These are phyloP conservation scores for Litchi chinensis DNA, from an alignment of 345 rosid genomes.

Conservation along the genomic window DNA sequence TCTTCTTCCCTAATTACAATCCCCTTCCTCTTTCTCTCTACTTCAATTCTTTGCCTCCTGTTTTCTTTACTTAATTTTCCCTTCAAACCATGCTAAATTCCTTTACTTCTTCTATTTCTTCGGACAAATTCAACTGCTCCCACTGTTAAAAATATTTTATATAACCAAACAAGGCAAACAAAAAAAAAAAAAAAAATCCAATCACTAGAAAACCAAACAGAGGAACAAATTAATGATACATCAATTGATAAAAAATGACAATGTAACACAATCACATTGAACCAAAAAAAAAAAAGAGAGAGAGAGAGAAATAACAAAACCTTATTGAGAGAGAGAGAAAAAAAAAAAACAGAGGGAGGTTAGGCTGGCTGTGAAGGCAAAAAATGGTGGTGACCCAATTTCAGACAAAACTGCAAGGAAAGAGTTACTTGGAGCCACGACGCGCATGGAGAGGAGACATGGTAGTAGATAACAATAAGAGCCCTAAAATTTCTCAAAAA, in stretches of 20 bases:
- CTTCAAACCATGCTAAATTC: not conserved
- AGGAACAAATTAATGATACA: too few species aligned
- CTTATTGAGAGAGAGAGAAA: not conserved
- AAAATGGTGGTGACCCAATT: not conserved
- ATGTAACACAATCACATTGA: not conserved
- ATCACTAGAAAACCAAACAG: not conserved
- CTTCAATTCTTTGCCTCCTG: not conserved
- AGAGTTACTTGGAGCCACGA: not conserved
- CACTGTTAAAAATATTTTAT: not conserved
- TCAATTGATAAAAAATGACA: not conserved
- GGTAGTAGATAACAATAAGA: not conserved
- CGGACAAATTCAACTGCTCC: not conserved
- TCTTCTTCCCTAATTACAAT: not conserved
- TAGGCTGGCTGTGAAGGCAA: not conserved
- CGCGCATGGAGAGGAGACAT: not conserved
- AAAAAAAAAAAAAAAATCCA: not conserved
- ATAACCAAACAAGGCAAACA: not conserved
- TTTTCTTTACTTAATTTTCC: not conserved
- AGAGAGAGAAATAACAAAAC: not conserved
- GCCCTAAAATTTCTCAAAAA: conserved; percentile 14
- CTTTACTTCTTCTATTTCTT: not conserved
- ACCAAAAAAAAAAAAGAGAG: not conserved
- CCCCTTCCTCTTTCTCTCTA: not conserved
- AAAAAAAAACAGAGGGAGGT: not conserved
- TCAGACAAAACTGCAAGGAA: not conserved